Percentiles rank a stretch among this genome's conserved stretches.
phyloP scores from a whole-genome alignment of 2,329 filamentous ascomycete genomes.

The Pseudocercospora ulei region DNA sequence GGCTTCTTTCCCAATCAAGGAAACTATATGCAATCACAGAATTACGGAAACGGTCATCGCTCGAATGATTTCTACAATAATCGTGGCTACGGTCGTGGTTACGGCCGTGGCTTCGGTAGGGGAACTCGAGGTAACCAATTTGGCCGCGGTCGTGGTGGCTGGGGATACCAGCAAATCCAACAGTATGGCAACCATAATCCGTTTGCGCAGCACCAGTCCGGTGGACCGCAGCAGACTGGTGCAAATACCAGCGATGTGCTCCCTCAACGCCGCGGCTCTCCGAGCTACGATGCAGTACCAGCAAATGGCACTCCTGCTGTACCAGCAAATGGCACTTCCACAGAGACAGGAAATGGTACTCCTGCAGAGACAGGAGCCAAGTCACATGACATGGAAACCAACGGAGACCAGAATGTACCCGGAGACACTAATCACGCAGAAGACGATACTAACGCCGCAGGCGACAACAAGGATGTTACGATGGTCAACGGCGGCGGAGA shows the following conservation, averaged over 20 bases:
- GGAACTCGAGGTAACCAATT: constrained; percentile 24
- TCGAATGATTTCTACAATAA: constrained; percentile 51
- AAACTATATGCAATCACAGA: constrained; percentile 44
- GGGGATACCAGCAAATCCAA: constrained; percentile 25
- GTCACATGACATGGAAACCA: constrained; percentile 14
- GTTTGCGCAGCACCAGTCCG: constrained; percentile 20
- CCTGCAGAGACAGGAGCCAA: constrained; percentile 14
- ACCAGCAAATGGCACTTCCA: no score
- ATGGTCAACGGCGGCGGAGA: constrained; percentile 16
- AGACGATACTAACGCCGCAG: constrained; percentile 28
- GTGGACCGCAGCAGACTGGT: constrained; percentile 19
- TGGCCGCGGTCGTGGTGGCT: constrained; percentile 27
- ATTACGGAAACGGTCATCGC: constrained; percentile 30
- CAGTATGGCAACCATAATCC: constrained; percentile 22
- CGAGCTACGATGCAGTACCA: constrained; percentile 28
- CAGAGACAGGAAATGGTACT: constrained; percentile 21
- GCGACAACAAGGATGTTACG: constrained; percentile 12
- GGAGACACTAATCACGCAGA: constrained; percentile 31
- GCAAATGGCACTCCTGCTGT: constrained; percentile 16
- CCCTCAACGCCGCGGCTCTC: constrained; percentile 25
- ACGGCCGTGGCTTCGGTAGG: constrained; percentile 38
- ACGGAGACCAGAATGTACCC: constrained; percentile 32
- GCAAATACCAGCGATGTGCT: constrained; percentile 17
- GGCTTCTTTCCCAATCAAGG: constrained; percentile 43
- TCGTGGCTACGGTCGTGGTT: constrained; percentile 56